These are phyloP conservation scores for Begonia fuchsioides DNA, from an alignment of 306 rosid genomes.

Conservation along the genomic window DNA sequence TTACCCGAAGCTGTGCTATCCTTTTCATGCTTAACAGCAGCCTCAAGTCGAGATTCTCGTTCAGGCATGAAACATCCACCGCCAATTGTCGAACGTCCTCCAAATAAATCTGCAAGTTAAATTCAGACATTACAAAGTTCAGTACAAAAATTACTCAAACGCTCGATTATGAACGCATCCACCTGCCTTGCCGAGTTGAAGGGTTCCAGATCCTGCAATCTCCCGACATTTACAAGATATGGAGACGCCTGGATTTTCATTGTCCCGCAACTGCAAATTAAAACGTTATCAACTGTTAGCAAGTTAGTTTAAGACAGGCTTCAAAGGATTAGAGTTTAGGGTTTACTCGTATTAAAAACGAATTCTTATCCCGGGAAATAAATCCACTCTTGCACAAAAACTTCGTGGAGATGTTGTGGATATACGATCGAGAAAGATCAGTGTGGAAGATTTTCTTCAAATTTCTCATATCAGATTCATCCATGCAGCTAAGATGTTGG, in stretches of 20 bases:
- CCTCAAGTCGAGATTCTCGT: constrained; percentile 35
- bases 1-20: constrained; percentile 19
- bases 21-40: constrained; percentile 25
- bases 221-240: constrained; percentile 25
- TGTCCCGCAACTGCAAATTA: constrained; percentile 14
- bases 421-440: constrained; percentile 14
- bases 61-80: constrained; percentile 25
- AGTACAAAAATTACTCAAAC: not conserved
- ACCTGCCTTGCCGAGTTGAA: constrained; percentile 28
- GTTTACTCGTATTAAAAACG: constrained; percentile 24
- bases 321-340: not conserved
- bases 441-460: constrained; percentile 5
- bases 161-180: not conserved
- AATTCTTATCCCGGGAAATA: constrained; percentile 27
- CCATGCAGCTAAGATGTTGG: constrained; percentile 7
- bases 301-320: not conserved
- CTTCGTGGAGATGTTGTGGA: constrained; percentile 16
- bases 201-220: constrained; percentile 14
- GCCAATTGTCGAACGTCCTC: constrained; percentile 28
- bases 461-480: constrained; percentile 6
- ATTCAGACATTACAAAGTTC: not conserved
- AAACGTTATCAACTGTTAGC: not conserved
- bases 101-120: constrained; percentile 22
- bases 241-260: constrained; percentile 13
- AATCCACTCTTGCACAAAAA: constrained; percentile 14